Conservation (phyloP, 257 asterid species). For the Solanum sitiens region DNA sequence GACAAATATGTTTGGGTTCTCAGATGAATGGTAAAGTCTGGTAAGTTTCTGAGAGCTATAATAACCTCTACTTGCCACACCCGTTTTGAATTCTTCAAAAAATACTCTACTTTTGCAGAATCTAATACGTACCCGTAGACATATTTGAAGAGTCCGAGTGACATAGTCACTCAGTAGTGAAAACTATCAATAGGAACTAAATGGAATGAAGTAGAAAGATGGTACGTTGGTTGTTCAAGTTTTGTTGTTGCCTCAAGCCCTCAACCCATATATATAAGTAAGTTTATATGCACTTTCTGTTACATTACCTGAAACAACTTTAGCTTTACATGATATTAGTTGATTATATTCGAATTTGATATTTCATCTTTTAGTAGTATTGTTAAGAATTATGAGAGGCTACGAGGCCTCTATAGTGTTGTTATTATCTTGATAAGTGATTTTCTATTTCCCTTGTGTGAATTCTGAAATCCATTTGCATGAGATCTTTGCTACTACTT, state of each 20-base stretch:
- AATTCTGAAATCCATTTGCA: not conserved
- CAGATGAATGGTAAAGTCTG: not conserved
- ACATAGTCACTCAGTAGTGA: not conserved
- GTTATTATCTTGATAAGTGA: not conserved
- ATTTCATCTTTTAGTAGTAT: not conserved
- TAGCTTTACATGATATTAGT: not conserved
- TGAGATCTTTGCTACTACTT: too few relatives aligned
- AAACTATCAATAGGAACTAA: not conserved
- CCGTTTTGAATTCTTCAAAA: too few relatives aligned
- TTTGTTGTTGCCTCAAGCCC: not conserved
- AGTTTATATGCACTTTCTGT: not conserved
- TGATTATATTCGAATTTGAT: not conserved
- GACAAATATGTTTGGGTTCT: not conserved
- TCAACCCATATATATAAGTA: not conserved
- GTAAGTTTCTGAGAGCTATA: too few relatives aligned
- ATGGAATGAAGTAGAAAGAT: not conserved
- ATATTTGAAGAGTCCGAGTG: too few relatives aligned
- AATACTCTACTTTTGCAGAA: too few relatives aligned
- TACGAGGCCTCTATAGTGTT: not conserved
- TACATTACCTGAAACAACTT: not conserved
- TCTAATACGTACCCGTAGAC: too few relatives aligned
- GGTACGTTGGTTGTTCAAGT: not conserved
- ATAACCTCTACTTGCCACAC: too few relatives aligned
- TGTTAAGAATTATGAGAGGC: not conserved
- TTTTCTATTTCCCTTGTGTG: not conserved